Percentiles rank a stretch among this genome's conserved stretches.
Conservation (phyloP, 1,139 yeast genomes). For the Arxiozyma telluris region DNA sequence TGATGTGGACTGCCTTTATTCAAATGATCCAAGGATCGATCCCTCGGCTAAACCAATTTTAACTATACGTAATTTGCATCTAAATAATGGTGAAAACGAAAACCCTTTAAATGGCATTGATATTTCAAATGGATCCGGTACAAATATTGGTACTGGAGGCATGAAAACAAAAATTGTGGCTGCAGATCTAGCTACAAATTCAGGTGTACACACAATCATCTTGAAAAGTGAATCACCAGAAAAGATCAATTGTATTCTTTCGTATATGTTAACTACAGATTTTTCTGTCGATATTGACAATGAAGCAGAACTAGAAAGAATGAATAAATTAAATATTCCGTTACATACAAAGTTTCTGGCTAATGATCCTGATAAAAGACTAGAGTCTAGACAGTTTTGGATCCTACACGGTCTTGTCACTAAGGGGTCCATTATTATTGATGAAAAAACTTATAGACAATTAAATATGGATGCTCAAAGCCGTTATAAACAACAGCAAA, state of each 20-base stretch:
- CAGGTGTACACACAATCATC: constrained; percentile 85
- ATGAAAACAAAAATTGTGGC: constrained; percentile 96
- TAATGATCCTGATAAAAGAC: constrained; percentile 39
- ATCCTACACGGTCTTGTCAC: constrained; percentile 81
- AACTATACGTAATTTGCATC: constrained; percentile 54
- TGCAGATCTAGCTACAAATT: constrained; percentile 90
- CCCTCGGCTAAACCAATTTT: constrained; percentile 79
- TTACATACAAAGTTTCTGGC: constrained; percentile 84
- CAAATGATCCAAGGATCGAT: constrained; percentile 81
- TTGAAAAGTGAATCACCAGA: constrained; percentile 73
- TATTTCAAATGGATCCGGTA: constrained; percentile 63
- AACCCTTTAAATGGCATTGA: constrained; percentile 48
- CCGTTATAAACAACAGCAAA: neutral
- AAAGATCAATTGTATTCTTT: constrained; percentile 62
- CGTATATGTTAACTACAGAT: constrained; percentile 40
- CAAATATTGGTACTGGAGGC: constrained; percentile 94
- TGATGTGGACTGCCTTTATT: constrained; percentile 92
- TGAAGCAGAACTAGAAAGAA: constrained; percentile 26
- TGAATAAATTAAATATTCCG: constrained; percentile 44
- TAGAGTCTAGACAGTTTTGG: constrained; percentile 84
- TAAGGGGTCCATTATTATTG: constrained; percentile 69
- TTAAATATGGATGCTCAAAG: neutral
- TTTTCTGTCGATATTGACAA: constrained; percentile 8
- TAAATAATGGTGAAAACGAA: constrained; percentile 37
- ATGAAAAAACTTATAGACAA: constrained; percentile 63